Conservation (phyloP, 306 rosid species). For the Datisca glomerata region DNA sequence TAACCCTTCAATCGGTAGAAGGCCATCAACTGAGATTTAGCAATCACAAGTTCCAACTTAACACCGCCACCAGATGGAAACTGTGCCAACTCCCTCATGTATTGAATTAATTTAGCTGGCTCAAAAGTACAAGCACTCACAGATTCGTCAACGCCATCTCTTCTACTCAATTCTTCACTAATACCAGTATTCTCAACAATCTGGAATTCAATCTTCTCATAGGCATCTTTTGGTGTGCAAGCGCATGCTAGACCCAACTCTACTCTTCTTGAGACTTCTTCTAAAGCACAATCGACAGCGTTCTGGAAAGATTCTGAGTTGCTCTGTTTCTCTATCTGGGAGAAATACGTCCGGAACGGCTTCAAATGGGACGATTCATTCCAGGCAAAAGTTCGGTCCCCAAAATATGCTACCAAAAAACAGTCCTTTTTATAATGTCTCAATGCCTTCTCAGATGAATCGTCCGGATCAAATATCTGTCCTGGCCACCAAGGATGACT, state of each 20-base stretch:
- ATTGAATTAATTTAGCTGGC: constrained; percentile 41
- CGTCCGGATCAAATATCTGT: constrained; percentile 79
- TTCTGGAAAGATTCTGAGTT: constrained; percentile 70
- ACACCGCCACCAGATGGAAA: constrained; percentile 43
- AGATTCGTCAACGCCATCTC: constrained; percentile 42
- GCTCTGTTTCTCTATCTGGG: constrained; percentile 52
- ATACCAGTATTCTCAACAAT: constrained; percentile 74
- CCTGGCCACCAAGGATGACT: constrained; percentile 99
- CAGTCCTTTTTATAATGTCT: constrained; percentile 76
- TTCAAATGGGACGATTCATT: constrained; percentile 73
- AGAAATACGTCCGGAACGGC: constrained; percentile 56
- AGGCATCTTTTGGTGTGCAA: constrained; percentile 51
- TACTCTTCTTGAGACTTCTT: constrained; percentile 72
- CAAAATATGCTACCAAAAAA: constrained; percentile 88
- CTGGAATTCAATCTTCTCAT: constrained; percentile 45
- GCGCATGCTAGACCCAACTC: constrained; percentile 71
- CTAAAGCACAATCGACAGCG: constrained; percentile 71
- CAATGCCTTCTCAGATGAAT: constrained; percentile 78
- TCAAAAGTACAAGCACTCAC: constrained; percentile 44
- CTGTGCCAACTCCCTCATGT: constrained; percentile 42
- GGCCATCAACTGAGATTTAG: constrained; percentile 78
- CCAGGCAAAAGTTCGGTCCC: constrained; percentile 96
- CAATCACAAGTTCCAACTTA: constrained; percentile 56
- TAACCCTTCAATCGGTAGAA: constrained; percentile 64
- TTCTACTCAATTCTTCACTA: constrained; percentile 30